Percentiles rank a stretch among this genome's conserved stretches.
Evolutionary conservation across 495 filamentous ascomycete species (phyloP).

Genomic region (Mycothermus thermophilus): DNA sequence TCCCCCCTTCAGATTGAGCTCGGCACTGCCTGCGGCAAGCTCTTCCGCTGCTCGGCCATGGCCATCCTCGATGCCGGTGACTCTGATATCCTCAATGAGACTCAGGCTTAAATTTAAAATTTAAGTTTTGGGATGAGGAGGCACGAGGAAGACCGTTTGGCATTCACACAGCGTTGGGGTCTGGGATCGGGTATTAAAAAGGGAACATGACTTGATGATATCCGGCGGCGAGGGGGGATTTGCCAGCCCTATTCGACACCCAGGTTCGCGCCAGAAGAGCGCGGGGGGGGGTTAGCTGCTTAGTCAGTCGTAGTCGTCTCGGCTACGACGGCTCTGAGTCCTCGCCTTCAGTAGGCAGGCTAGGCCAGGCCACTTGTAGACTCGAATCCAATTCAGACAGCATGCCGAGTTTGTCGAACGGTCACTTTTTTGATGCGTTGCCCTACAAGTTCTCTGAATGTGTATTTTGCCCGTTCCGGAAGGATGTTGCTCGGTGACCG

Average conservation of each 20-base stretch:
- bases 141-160: no score
- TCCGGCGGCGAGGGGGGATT: conserved; percentile 9
- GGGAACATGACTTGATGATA: conserved; percentile 15
- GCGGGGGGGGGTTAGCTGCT: conserved; percentile 8
- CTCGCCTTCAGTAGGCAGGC: no score
- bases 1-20: conserved; percentile 66
- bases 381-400: no score
- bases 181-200: conserved; percentile 4
- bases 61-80: conserved; percentile 93
- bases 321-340: conserved; percentile 13
- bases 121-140: no score
- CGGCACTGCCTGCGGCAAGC: conserved; percentile 54
- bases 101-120: conserved; percentile 44
- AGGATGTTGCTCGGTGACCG: no score
- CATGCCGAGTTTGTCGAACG: no score
- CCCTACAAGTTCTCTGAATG: no score
- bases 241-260: conserved; percentile 7
- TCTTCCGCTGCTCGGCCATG: conserved; percentile 75
- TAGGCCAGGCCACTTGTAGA: no score
- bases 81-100: conserved; percentile 80
- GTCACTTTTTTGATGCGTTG: no score
- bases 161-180: conserved; percentile 31
- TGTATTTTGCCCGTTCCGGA: no score
- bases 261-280: conserved; percentile 3
- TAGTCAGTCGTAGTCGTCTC: conserved; percentile 16